A percentile compares a stretch with the other conserved stretches of the same genome.
Conservation (phyloP, 2,329 filamentous ascomycete genomes). For the Aspergillus fumigatiaffinis region DNA sequence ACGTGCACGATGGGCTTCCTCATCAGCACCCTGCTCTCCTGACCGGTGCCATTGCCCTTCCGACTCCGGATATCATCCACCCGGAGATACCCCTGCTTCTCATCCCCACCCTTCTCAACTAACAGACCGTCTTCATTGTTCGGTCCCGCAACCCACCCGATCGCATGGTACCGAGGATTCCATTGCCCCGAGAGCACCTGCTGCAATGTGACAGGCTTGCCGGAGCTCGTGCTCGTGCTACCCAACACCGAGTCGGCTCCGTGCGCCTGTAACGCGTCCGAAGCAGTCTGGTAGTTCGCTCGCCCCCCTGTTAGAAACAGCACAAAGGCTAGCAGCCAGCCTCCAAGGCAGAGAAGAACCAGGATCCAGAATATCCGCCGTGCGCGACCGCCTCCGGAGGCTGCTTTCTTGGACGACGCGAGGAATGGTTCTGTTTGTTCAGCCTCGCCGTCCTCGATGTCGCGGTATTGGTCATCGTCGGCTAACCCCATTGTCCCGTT, state of each 20-base stretch:
- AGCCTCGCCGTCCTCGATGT: conserved; percentile 32
- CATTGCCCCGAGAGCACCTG: conserved; percentile 39
- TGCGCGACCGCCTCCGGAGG: conserved; percentile 25
- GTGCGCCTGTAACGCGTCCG: conserved; percentile 21
- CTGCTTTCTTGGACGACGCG: conserved; percentile 18
- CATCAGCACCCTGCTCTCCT: conserved; percentile 69
- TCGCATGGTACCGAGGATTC: conserved; percentile 35
- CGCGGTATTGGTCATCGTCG: conserved; percentile 27
- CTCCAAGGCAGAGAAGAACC: conserved; percentile 38
- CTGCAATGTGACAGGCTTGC: conserved; percentile 41
- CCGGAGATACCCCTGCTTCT: conserved; percentile 69
- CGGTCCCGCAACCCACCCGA: conserved; percentile 47
- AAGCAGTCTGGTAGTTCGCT: conserved; percentile 27
- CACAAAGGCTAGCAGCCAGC: conserved; percentile 44
- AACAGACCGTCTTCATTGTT: conserved; percentile 69
- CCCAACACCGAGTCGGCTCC: conserved; percentile 29
- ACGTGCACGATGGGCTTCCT: conserved; percentile 61
- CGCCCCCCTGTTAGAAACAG: conserved; percentile 38
- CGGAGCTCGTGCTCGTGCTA: conserved; percentile 32
- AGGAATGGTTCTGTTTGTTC: conserved; percentile 24
- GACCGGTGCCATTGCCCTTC: conserved; percentile 42
- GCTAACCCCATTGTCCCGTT: conserved; percentile 4
- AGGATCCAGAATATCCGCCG: conserved; percentile 39
- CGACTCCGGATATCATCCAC: conserved; percentile 76
- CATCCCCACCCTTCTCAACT: conserved; percentile 61